phyloP scores from a whole-genome alignment of 768 basidiomycete species.

The Favolaschia claudopus region DNA sequence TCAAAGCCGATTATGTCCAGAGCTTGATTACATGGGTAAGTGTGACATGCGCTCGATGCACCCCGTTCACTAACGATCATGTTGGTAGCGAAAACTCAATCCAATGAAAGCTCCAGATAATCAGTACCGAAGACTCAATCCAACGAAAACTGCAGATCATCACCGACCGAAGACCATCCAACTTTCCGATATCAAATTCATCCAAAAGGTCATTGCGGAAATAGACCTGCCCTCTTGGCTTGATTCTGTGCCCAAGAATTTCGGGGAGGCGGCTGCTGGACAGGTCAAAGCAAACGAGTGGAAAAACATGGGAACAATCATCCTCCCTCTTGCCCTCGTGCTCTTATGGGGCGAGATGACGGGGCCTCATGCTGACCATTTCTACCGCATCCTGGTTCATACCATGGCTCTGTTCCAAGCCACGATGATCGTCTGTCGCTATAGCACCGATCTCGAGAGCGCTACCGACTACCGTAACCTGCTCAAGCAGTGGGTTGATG shows the following conservation, averaged over 20 bases:
- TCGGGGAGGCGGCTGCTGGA: slow-evolving; percentile 36
- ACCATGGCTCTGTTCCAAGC: slow-evolving; percentile 38
- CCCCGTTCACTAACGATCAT: too few species aligned
- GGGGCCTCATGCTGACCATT: slow-evolving; percentile 3
- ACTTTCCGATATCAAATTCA: slow-evolving; percentile 1
- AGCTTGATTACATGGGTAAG: too few species aligned
- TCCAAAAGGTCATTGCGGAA: slow-evolving; percentile 32
- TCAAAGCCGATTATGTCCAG: too few species aligned
- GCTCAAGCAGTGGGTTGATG: slow-evolving; percentile 33
- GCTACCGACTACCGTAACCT: slow-evolving; percentile 15
- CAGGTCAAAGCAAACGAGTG: slow-evolving; percentile 48
- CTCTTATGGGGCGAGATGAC: slow-evolving; percentile 36
- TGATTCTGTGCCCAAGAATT: slow-evolving; percentile 36
- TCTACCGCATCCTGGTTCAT: slow-evolving; percentile 29
- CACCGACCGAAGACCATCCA: slow-evolving; percentile 17
- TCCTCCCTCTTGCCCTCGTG: slow-evolving; percentile 42
- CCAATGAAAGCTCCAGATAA: too few species aligned
- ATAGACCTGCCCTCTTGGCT: slow-evolving; percentile 35
- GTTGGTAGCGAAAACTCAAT: not conserved
- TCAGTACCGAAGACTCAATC: slow-evolving; percentile 26
- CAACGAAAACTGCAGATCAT: slow-evolving; percentile 27
- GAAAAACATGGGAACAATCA: slow-evolving; percentile 35
- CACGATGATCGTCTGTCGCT: slow-evolving; percentile 24
- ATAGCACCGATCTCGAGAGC: slow-evolving; percentile 11
- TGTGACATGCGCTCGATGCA: too few species aligned